These are phyloP conservation scores for Tagetes erecta DNA, from an alignment of 129 eudicot genomes.

Conservation along the genomic window DNA sequence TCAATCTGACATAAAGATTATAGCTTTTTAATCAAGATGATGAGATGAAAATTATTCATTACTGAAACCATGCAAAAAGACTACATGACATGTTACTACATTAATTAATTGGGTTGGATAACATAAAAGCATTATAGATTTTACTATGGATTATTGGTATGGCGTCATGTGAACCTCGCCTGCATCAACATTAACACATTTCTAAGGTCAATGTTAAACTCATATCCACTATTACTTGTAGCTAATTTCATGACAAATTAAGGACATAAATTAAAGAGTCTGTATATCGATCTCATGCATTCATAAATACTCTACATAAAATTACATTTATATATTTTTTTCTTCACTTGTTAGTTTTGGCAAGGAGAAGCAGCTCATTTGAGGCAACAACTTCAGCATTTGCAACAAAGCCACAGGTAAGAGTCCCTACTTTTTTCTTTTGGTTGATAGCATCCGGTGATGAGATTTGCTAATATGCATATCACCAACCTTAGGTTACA, in stretches of 20 bases:
- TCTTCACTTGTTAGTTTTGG: slow-evolving; percentile 51
- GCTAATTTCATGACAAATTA: background rate
- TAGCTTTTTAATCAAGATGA: background rate
- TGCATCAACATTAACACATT: background rate
- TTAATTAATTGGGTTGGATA: background rate
- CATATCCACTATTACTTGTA: slow-evolving; percentile 14
- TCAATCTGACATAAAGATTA: background rate
- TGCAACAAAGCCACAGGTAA: slow-evolving; percentile 72
- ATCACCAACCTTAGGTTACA: background rate
- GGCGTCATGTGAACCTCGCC: slow-evolving; percentile 2
- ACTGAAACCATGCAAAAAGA: background rate
- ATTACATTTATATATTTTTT: background rate
- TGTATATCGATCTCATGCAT: slow-evolving; percentile 12
- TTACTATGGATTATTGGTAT: slow-evolving; percentile 1
- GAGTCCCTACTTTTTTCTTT: slow-evolving; percentile 12
- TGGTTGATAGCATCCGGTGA: background rate
- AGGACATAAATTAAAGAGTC: background rate
- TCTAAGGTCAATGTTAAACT: background rate
- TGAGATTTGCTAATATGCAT: background rate
- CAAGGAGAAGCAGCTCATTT: slow-evolving; percentile 65
- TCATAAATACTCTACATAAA: slow-evolving; percentile 17
- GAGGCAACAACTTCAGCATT: slow-evolving; percentile 65
- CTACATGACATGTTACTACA: background rate
- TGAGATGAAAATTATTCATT: background rate
- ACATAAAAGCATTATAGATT: background rate